Conservation (phyloP, 345 rosid species). For the Arabidopsis thaliana region DNA sequence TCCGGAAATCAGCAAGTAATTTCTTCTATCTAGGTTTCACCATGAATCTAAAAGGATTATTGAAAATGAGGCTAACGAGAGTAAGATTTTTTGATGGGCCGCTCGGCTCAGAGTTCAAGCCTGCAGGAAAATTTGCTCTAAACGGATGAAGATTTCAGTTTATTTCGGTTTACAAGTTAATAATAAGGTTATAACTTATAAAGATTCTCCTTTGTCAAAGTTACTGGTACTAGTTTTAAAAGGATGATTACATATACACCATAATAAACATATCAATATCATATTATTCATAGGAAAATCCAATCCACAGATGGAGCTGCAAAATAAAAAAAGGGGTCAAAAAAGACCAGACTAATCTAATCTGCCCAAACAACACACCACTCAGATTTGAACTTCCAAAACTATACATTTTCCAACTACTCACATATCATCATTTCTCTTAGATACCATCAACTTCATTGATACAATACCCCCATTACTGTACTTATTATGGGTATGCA, state of each 20-base stretch:
- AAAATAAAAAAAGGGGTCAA: slow-evolving; percentile 17
- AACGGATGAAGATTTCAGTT: neutral
- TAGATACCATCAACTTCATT: slow-evolving; percentile 15
- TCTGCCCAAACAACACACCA: slow-evolving; percentile 22
- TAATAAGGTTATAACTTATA: no score
- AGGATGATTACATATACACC: neutral
- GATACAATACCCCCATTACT: slow-evolving; percentile 25
- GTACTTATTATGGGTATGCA: slow-evolving; percentile 40
- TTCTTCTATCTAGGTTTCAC: neutral
- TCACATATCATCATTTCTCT: slow-evolving; percentile 19
- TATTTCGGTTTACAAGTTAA: no score
- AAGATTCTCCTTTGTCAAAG: no score
- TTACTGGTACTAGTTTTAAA: neutral
- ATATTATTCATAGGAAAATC: slow-evolving; percentile 20
- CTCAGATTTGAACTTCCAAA: slow-evolving; percentile 28
- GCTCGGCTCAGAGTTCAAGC: no score
- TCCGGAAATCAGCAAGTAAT: neutral
- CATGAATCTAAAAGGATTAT: no score
- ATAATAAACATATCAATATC: slow-evolving; percentile 34
- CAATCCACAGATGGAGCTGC: slow-evolving; percentile 27
- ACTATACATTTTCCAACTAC: slow-evolving; percentile 23
- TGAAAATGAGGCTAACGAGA: no score
- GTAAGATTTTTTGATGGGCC: no score
- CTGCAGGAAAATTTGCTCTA: neutral
- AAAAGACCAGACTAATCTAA: slow-evolving; percentile 25